A percentile compares a stretch with the other conserved stretches of the same genome.
Evolutionary conservation across 73 alveolate genomes (phyloP).

Genomic region (Paramecium bursaria): DNA sequence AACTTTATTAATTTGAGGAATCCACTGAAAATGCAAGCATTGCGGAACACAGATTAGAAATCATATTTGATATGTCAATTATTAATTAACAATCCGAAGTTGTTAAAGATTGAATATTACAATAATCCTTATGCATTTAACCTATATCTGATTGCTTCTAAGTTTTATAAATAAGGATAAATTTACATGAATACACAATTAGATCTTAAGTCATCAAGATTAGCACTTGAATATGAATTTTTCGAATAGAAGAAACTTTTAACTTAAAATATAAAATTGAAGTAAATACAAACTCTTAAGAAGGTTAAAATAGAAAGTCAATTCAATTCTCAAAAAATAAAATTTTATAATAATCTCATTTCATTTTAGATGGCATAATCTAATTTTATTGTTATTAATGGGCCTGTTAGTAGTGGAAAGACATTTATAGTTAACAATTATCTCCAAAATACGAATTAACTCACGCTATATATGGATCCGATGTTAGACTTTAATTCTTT

Average conservation of each 20-base stretch:
- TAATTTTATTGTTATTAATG: constrained; percentile 64
- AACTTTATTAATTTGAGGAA: too few relatives aligned
- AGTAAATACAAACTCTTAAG: neutral
- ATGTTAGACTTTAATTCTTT: constrained; percentile 81
- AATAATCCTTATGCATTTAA: too few relatives aligned
- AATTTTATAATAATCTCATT: neutral
- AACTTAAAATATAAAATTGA: neutral
- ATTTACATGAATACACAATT: too few relatives aligned
- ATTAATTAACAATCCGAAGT: too few relatives aligned
- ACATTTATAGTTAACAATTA: constrained; percentile 62
- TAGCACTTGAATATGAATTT: constrained; percentile 30
- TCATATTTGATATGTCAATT: too few relatives aligned
- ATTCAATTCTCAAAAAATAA: neutral
- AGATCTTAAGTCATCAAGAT: too few relatives aligned
- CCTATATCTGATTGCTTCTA: too few relatives aligned
- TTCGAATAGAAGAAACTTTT: constrained; percentile 26
- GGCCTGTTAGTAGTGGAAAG: constrained; percentile 80
- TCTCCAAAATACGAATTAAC: constrained; percentile 37
- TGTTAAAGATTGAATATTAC: too few relatives aligned
- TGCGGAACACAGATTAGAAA: too few relatives aligned
- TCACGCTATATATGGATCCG: constrained; percentile 78
- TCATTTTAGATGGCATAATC: constrained; percentile 29
- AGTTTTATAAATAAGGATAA: too few relatives aligned
- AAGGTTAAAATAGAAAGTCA: neutral
- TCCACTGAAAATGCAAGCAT: too few relatives aligned